A percentile compares a stretch with the other conserved stretches of the same genome.
These are phyloP conservation scores for Penicillium coprophilum DNA, from an alignment of 495 filamentous ascomycete genomes.

Conservation along the genomic window DNA sequence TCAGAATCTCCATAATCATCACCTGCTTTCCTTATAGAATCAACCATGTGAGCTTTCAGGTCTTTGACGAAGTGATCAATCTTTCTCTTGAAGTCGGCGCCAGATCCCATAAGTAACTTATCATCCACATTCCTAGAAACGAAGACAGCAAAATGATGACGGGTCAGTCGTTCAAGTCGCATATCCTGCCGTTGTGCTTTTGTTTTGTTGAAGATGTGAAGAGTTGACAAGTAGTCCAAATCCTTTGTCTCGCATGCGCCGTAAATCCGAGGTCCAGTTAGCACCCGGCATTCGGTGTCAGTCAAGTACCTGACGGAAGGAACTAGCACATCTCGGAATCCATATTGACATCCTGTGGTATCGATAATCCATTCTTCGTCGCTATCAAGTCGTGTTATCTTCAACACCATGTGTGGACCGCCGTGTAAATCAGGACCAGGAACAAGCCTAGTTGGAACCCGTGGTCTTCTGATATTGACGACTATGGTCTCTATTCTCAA, in stretches of 20 bases:
- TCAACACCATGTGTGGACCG: neutral
- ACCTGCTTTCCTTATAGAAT: neutral
- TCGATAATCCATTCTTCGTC: constrained; percentile 1
- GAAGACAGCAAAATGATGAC: neutral
- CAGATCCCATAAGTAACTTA: neutral
- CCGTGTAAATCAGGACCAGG: neutral
- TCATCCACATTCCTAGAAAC: neutral
- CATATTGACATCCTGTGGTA: neutral
- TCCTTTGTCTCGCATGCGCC: neutral
- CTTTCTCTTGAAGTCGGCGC: neutral
- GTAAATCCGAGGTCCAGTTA: neutral
- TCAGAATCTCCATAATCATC: neutral
- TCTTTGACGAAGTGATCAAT: neutral
- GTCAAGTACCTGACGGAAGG: neutral
- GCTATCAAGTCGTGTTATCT: neutral
- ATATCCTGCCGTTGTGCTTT: neutral
- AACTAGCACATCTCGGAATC: neutral
- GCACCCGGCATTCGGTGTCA: neutral
- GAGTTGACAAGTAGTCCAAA: neutral
- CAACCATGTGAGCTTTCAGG: neutral
- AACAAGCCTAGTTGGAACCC: neutral
- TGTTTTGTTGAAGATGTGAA: neutral
- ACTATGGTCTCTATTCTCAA: neutral
- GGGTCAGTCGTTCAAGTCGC: neutral
- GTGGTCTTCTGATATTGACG: neutral